Evolutionary conservation across 2,329 filamentous ascomycete species (phyloP), one percentile per base, ranked within the genome.

Genomic region (Colletotrichum falcatum): DNA sequence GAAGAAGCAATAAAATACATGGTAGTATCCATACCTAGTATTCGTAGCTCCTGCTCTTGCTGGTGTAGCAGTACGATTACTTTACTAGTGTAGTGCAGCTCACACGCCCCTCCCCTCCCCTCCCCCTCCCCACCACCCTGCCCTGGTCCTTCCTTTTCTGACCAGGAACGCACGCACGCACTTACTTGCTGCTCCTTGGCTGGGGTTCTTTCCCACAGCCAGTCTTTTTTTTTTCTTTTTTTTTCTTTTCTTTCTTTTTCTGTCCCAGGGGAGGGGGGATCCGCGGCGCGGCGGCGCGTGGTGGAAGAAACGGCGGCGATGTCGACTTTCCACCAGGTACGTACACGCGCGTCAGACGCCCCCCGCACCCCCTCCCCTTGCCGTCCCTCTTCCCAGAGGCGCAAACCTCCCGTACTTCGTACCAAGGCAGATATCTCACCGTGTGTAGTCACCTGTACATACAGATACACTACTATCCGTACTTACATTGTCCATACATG

Each of bases 141-240:
- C n/a, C n/a, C n/a, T n/a, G n/a, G n/a, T n/a, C 28, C 0, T 26
- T 53, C 49, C 28, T 4, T 54, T 54, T 11, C 30, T 35, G 30
- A 26, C 20, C 61, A 69, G 66, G 62, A 70, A 70, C 62, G 56
- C 48, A 70, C 62, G 62, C 55, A 70, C 62, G 62, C 48, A 70
- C 66, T 42, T 54, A 58, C 59, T 44, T 56, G 9, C 30, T 49
- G 39, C 39, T 44, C 5, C 30, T 65, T 20, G 33, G 5, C 18
- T 35, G 30, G 16, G 9, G 16, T 35, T 42, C 23, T 8, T 48
- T 56, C 26, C 7, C 39, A 20, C 9, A 20, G 6, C 6, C 39
- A 23, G 37, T 48, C 53, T 23, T 37, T 56, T 54, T 69, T 62
- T 49, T 9, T 9, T 44, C 9, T 20, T 8, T 16, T 16, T 39